phyloP scores from a whole-genome alignment of 2,329 filamentous ascomycete species.

The Penicillium sp. region DNA sequence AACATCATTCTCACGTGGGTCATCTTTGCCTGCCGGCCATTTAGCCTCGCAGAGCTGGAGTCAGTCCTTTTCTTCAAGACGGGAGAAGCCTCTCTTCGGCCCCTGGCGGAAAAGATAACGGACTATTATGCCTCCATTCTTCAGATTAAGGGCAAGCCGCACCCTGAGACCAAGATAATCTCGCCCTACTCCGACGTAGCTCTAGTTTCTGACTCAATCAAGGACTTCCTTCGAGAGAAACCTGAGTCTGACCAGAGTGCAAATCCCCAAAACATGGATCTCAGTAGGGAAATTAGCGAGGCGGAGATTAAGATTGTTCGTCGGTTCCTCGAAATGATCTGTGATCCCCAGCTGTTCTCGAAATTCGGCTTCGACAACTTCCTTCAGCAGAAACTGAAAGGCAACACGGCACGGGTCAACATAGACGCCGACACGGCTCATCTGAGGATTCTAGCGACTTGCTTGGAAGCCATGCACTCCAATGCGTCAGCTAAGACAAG shows the following conservation, averaged over 20 bases:
- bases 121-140: conserved; percentile 27
- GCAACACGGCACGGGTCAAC: conserved; percentile 16
- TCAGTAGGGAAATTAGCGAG: conserved; percentile 18
- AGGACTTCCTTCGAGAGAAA: conserved; percentile 14
- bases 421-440: conserved; percentile 17
- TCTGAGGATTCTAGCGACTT: conserved; percentile 10
- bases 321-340: conserved; percentile 26
- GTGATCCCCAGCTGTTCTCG: conserved; percentile 23
- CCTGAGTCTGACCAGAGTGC: neutral
- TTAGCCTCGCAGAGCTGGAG: conserved; percentile 19
- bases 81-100: conserved; percentile 25
- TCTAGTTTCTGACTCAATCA: conserved; percentile 25
- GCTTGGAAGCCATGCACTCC: conserved; percentile 13
- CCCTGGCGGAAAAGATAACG: conserved; percentile 23
- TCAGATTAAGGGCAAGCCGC: conserved; percentile 8
- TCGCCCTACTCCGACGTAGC: conserved; percentile 4
- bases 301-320: conserved; percentile 25
- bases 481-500: neutral
- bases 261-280: neutral
- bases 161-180: neutral
- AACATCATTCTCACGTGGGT: conserved; percentile 26
- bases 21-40: conserved; percentile 7
- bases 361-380: conserved; percentile 30
- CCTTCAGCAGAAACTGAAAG: conserved; percentile 23
- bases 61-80: conserved; percentile 22